These are phyloP conservation scores for Hypoxylon sp. DNA, from an alignment of 2,329 filamentous ascomycete genomes.

Conservation along the genomic window DNA sequence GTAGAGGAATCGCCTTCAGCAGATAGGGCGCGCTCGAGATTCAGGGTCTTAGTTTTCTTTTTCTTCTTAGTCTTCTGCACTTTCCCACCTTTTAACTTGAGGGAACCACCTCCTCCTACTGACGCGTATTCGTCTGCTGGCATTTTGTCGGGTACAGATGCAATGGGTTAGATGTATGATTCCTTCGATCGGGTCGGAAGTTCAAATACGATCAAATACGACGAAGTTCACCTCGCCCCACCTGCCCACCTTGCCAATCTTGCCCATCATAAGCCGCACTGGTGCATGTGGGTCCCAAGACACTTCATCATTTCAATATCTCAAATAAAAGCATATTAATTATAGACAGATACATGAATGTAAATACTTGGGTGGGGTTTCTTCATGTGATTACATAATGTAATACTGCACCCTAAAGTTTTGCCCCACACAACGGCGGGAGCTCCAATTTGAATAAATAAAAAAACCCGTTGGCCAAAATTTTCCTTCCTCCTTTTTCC, in stretches of 20 bases:
- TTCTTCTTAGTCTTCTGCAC: constrained; percentile 76
- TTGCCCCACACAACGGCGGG: background rate
- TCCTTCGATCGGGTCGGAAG: constrained; percentile 2
- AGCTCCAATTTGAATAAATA: constrained; percentile 16
- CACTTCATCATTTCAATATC: too few relatives aligned
- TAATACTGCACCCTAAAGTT: background rate
- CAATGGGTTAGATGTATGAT: background rate
- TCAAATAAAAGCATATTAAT: background rate
- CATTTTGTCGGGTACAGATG: constrained; percentile 62
- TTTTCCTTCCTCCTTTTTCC: constrained; percentile 53
- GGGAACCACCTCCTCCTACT: constrained; percentile 76
- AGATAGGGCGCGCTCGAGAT: constrained; percentile 65
- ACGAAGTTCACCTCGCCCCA: too few relatives aligned
- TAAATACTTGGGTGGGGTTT: too few relatives aligned
- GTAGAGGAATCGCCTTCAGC: constrained; percentile 56
- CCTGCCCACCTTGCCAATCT: too few relatives aligned
- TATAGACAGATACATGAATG: background rate
- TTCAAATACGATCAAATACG: constrained; percentile 2
- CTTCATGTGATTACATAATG: background rate
- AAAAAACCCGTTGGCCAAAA: constrained; percentile 50
- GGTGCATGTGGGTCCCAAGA: too few relatives aligned
- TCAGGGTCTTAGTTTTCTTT: constrained; percentile 60
- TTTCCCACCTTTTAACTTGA: constrained; percentile 87
- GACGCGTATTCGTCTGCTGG: constrained; percentile 81
- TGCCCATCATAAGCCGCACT: too few relatives aligned